Evolutionary conservation across 2,329 filamentous ascomycete species (phyloP).

Genomic region (Fusarium udum): DNA sequence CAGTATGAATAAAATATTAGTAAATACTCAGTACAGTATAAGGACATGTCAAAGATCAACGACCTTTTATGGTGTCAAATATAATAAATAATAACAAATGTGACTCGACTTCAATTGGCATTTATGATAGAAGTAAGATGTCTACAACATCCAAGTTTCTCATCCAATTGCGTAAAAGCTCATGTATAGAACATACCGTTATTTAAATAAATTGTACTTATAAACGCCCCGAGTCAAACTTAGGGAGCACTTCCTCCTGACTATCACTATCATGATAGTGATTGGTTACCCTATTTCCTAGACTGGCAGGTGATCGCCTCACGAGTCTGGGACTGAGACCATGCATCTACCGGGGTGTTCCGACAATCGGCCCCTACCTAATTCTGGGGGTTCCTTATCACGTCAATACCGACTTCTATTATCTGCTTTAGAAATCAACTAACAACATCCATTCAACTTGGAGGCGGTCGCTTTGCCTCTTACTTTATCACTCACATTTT

Average conservation of each 20-base stretch:
- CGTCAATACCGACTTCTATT: constrained; percentile 27
- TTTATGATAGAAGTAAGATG: not conserved
- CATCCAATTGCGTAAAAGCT: not conserved
- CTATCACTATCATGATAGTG: constrained; percentile 6
- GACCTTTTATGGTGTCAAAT: too few relatives aligned
- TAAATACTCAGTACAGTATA: not conserved
- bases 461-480: not conserved
- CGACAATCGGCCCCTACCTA: constrained; percentile 16
- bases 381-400: constrained; percentile 21
- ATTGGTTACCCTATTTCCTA: constrained; percentile 32
- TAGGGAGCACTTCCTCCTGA: not conserved
- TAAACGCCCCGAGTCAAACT: not conserved
- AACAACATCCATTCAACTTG: not conserved
- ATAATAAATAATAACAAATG: not conserved
- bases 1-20: not conserved
- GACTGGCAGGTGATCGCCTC: constrained; percentile 42
- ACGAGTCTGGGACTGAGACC: constrained; percentile 22
- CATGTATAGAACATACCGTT: not conserved
- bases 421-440: constrained; percentile 5
- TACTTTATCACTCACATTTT: not conserved
- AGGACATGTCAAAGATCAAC: too few relatives aligned
- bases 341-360: constrained; percentile 39
- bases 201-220: not conserved
- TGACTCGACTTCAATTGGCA: not conserved
- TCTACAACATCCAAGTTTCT: not conserved